Conservation (phyloP, 2,329 filamentous ascomycete genomes). For the Diaporthe batatas region DNA sequence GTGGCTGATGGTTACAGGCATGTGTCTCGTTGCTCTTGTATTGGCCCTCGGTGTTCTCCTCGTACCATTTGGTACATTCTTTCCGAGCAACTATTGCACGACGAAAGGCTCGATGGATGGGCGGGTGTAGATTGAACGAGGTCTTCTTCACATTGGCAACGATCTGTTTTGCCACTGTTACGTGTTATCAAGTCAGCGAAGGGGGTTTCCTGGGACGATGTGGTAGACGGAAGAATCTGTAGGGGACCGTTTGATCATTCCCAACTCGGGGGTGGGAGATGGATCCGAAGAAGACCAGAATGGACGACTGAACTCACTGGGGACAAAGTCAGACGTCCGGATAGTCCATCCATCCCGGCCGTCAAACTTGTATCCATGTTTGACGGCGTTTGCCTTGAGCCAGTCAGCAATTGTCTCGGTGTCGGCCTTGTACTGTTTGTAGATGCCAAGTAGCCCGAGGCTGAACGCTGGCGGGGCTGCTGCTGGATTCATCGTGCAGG, state of each 20-base stretch:
- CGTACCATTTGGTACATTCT: conserved; percentile 22
- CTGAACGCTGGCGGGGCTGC: background rate
- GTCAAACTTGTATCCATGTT: conserved; percentile 24
- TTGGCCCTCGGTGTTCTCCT: conserved; percentile 14
- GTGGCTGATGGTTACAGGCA: background rate
- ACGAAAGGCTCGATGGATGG: conserved; percentile 20
- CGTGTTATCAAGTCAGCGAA: background rate
- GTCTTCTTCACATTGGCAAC: background rate
- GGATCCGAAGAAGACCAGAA: background rate
- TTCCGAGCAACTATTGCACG: conserved; percentile 29
- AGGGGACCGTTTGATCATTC: background rate
- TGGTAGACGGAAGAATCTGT: background rate
- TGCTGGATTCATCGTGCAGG: conserved; percentile 15
- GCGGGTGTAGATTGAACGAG: background rate
- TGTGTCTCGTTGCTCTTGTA: conserved; percentile 15
- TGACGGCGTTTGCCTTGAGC: conserved; percentile 21
- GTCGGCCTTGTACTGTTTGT: conserved; percentile 33
- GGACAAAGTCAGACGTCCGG: conserved; percentile 19
- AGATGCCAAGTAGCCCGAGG: conserved; percentile 10
- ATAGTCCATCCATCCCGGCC: conserved; percentile 1
- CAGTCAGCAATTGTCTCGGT: conserved; percentile 25
- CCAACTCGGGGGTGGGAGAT: background rate
- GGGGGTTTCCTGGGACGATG: no score
- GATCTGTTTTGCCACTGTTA: conserved; percentile 17
- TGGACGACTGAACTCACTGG: background rate